These are phyloP conservation scores for Phragmites australis DNA, from an alignment of 176 grass and related monocot genomes.

Conservation along the genomic window DNA sequence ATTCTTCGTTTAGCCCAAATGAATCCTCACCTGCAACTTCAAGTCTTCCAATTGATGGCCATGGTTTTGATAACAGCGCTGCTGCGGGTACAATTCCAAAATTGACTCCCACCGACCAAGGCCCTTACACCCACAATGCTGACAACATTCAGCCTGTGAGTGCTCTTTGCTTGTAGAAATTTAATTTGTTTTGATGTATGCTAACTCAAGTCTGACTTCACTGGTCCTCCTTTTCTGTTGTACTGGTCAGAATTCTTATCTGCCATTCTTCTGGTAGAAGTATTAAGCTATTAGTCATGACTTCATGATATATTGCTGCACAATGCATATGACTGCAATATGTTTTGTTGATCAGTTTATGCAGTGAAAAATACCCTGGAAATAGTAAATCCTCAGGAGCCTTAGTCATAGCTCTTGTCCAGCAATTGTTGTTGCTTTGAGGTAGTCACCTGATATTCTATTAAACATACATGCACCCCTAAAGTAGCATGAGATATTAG, in stretches of 20 bases:
- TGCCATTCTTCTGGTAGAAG: background rate
- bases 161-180: conserved; percentile 22
- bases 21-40: conserved; percentile 44
- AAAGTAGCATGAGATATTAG: background rate
- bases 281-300: background rate
- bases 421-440: background rate
- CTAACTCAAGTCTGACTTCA: background rate
- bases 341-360: background rate
- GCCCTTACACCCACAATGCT: conserved; percentile 36
- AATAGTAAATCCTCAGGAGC: background rate
- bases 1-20: conserved; percentile 48
- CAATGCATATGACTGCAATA: background rate
- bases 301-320: background rate
- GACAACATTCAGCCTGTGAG: conserved; percentile 44
- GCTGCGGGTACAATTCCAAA: conserved; percentile 37
- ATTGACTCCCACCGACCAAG: conserved; percentile 19
- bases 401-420: background rate
- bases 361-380: background rate
- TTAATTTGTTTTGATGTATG: background rate
- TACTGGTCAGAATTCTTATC: background rate
- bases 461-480: background rate
- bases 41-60: conserved; percentile 7
- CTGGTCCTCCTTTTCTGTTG: background rate
- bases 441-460: background rate
- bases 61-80: conserved; percentile 41